A percentile compares a stretch with the other conserved stretches of the same genome.
Conservation (phyloP, 768 basidiomycete species). For the Mrakia hoshinonis region DNA sequence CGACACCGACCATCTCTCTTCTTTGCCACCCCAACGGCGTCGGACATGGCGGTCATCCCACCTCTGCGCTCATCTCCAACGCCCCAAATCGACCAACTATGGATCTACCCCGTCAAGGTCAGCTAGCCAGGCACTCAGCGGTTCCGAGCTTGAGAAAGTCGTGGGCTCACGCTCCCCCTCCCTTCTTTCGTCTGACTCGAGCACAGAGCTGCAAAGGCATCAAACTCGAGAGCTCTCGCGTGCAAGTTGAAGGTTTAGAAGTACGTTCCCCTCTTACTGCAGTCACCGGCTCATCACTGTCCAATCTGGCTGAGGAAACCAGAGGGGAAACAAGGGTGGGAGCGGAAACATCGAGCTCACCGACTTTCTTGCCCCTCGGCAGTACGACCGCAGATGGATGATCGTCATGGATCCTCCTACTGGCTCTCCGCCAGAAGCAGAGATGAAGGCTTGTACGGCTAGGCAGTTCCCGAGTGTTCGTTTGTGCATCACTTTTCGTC, state of each 20-base stretch:
- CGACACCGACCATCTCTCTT: too few relatives aligned
- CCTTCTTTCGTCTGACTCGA: not conserved
- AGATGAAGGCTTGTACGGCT: constrained; percentile 25
- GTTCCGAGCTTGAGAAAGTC: not conserved
- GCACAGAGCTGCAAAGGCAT: constrained; percentile 25
- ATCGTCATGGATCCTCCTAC: constrained; percentile 6
- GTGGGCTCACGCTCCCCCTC: not conserved
- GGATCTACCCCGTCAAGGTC: constrained; percentile 25
- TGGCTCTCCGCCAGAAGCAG: too few relatives aligned
- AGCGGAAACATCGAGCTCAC: not conserved
- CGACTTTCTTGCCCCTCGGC: not conserved
- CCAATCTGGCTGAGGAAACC: not conserved
- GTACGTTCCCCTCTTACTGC: not conserved
- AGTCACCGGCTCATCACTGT: not conserved
- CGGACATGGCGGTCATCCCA: too few relatives aligned
- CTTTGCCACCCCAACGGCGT: too few relatives aligned
- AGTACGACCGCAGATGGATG: constrained; percentile 29
- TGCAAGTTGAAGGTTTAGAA: not conserved
- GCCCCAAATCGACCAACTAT: not conserved
- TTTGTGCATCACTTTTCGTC: not conserved
- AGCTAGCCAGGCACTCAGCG: not conserved
- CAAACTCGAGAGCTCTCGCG: not conserved
- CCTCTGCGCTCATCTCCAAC: too few relatives aligned
- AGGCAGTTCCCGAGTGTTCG: constrained; percentile 17
- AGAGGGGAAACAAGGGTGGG: not conserved